phyloP scores from a whole-genome alignment of 2,329 filamentous ascomycete genomes.

The Alternaria viburni region DNA sequence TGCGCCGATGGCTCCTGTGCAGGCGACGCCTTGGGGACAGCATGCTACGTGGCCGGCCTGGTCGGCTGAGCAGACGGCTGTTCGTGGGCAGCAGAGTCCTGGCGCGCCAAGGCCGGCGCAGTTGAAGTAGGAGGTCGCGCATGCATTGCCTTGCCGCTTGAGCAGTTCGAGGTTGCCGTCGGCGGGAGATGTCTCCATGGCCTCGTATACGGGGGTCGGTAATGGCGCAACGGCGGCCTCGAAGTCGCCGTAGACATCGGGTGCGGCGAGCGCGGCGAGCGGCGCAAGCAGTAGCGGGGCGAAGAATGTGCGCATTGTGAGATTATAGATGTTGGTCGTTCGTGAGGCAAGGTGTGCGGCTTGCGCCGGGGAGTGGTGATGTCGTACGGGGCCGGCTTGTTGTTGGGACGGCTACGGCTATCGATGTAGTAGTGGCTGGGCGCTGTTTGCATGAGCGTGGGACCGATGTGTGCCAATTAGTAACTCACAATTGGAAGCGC shows the following conservation, averaged over 20 bases:
- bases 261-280: conserved; percentile 36
- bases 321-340: not conserved
- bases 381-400: conserved; percentile 6
- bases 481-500: not conserved
- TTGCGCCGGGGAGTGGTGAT: conserved; percentile 14
- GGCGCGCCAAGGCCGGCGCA: conserved; percentile 61
- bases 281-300: conserved; percentile 36
- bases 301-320: conserved; percentile 38
- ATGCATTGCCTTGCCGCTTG: conserved; percentile 51
- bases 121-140: conserved; percentile 59
- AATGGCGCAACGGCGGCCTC: conserved; percentile 34
- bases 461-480: not conserved
- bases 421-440: conserved; percentile 11
- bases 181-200: conserved; percentile 27
- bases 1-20: conserved; percentile 55
- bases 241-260: conserved; percentile 40
- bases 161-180: conserved; percentile 34
- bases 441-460: not conserved
- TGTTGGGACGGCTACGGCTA: conserved; percentile 6
- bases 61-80: conserved; percentile 63
- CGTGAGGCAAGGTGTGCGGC: conserved; percentile 9
- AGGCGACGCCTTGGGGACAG: conserved; percentile 64
- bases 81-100: conserved; percentile 62
- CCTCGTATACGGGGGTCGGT: conserved; percentile 28
- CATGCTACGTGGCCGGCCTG: conserved; percentile 65